Evolutionary conservation across 306 rosid genomes (phyloP).

Genomic region (Fragaria ananassa): DNA sequence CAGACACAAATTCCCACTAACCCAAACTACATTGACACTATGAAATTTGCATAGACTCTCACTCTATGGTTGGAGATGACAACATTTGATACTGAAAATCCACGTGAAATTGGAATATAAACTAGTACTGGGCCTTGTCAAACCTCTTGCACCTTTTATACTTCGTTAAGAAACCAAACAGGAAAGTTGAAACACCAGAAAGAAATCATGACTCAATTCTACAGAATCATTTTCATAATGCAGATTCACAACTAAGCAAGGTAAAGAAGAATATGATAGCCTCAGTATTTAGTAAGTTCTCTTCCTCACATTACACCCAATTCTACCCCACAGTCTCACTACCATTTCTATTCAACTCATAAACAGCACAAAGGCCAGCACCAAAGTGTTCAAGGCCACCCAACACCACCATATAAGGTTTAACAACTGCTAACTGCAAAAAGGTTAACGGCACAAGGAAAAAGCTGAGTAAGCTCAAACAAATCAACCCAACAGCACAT

Average conservation of each 20-base stretch:
- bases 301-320: not conserved
- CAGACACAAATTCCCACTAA: not conserved
- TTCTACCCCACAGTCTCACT: not conserved
- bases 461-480: not conserved
- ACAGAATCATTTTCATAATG: not conserved
- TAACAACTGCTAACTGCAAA: not conserved
- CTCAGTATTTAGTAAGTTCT: not conserved
- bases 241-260: not conserved
- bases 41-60: not conserved
- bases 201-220: not conserved
- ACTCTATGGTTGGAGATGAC: not conserved
- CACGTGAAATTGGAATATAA: not conserved
- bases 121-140: not conserved
- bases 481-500: not conserved
- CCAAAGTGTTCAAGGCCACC: not conserved
- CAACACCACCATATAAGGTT: not conserved
- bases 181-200: not conserved
- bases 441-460: not conserved
- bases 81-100: not conserved
- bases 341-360: not conserved
- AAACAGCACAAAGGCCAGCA: not conserved
- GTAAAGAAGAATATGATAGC: not conserved
- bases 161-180: not conserved
- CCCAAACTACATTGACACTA: not conserved
- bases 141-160: not conserved